phyloP scores from a whole-genome alignment of 352 stramenopile genomes.

The Pythium coloratum region DNA sequence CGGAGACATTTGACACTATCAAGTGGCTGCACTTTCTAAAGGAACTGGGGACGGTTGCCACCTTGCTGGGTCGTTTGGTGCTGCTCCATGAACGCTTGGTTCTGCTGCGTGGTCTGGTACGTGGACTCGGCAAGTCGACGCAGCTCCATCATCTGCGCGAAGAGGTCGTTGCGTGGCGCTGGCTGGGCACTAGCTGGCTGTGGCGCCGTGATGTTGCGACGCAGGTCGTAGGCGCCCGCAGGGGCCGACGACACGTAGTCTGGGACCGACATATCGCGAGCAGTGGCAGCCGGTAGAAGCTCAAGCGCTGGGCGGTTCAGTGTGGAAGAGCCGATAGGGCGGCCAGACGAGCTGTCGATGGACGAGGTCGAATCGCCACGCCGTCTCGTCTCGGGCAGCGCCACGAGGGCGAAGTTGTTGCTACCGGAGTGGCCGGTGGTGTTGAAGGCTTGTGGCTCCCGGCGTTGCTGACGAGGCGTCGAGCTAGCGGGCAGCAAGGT shows the following conservation, averaged over 20 bases:
- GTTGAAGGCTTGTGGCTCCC: neutral
- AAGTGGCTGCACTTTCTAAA: neutral
- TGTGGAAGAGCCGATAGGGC: neutral
- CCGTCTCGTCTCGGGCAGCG: neutral
- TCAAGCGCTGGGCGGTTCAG: neutral
- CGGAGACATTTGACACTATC: neutral
- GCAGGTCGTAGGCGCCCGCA: slow-evolving; percentile 12
- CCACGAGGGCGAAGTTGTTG: neutral
- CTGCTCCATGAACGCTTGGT: slow-evolving; percentile 34
- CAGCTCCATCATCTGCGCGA: slow-evolving; percentile 38
- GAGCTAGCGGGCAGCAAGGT: slow-evolving; percentile 10
- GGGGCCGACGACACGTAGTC: slow-evolving; percentile 9
- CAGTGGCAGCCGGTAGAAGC: neutral
- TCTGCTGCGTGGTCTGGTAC: slow-evolving; percentile 42
- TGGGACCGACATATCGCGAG: neutral
- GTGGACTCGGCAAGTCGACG: slow-evolving; percentile 35
- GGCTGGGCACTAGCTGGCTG: neutral
- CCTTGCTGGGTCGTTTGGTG: slow-evolving; percentile 7
- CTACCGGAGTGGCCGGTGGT: neutral
- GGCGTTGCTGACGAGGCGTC: neutral
- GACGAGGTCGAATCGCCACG: neutral
- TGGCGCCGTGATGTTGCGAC: slow-evolving; percentile 3
- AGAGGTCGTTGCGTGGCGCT: slow-evolving; percentile 13
- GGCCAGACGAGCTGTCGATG: neutral
- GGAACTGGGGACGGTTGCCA: neutral